Percentiles rank a stretch among this genome's conserved stretches.
Evolutionary conservation across 768 basidiomycete genomes (phyloP).

Genomic region (Trametes gibbosa): DNA sequence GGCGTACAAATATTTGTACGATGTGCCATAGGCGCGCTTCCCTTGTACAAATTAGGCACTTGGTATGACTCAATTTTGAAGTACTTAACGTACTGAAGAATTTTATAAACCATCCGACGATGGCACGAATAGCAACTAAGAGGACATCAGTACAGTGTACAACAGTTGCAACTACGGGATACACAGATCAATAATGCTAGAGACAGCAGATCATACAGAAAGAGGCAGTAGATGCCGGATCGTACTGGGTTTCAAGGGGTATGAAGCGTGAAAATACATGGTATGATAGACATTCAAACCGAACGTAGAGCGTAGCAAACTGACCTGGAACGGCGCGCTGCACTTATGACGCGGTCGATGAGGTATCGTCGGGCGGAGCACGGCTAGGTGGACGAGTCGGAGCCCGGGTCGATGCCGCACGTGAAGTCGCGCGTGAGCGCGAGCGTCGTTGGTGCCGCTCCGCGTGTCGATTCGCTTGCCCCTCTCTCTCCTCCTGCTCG

Average conservation of each 20-base stretch:
- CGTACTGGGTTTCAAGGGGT: not conserved
- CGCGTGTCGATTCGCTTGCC: constrained; percentile 12
- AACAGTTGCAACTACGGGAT: not conserved
- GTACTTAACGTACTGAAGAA: too few species aligned
- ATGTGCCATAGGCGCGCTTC: not conserved
- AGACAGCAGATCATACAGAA: not conserved
- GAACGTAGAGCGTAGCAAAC: too few species aligned
- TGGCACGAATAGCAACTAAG: not conserved
- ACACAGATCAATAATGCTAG: not conserved
- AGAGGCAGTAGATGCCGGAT: not conserved
- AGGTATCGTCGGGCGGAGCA: constrained; percentile 3
- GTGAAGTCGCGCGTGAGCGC: constrained; percentile 22
- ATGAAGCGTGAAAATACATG: not conserved
- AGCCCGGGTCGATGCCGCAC: constrained; percentile 15
- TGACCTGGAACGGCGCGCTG: not conserved
- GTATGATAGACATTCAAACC: not conserved
- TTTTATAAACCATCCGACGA: too few species aligned
- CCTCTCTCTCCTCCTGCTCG: constrained; percentile 42
- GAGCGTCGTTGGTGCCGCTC: constrained; percentile 18
- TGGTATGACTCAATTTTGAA: too few species aligned
- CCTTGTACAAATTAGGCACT: not conserved
- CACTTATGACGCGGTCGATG: not conserved
- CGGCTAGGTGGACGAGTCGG: constrained; percentile 16
- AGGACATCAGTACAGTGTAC: not conserved
- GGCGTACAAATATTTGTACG: not conserved